Conservation (phyloP, 139 green algal genomes). For the Chlorokybus atmophyticus region DNA sequence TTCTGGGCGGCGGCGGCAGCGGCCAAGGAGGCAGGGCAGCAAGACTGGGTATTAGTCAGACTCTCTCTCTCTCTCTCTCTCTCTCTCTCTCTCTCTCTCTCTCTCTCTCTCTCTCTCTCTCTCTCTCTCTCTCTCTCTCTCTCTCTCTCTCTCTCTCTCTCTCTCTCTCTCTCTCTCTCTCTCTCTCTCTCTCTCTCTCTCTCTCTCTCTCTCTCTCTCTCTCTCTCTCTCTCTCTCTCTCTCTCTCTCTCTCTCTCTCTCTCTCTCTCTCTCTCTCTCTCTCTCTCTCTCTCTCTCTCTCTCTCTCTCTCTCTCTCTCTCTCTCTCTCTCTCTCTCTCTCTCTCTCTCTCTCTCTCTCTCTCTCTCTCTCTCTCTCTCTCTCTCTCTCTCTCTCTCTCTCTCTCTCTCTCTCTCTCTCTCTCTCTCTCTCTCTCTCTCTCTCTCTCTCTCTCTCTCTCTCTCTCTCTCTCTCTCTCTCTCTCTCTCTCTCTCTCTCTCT, state of each 20-base stretch:
- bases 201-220: background rate
- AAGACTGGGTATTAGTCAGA: too few species aligned
- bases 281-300: background rate
- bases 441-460: conserved; percentile 3
- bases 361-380: conserved; percentile 1
- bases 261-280: background rate
- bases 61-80: conserved; percentile 3
- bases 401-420: conserved; percentile 3
- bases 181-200: background rate
- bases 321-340: conserved; percentile 3
- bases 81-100: conserved; percentile 3
- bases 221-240: background rate
- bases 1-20: too few species aligned
- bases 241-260: background rate
- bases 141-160: conserved; percentile 3
- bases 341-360: conserved; percentile 3
- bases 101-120: conserved; percentile 3
- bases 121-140: conserved; percentile 3
- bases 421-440: conserved; percentile 3
- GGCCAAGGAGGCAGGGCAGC: too few species aligned
- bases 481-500: conserved; percentile 3
- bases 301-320: conserved; percentile 1
- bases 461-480: conserved; percentile 3
- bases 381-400: conserved; percentile 3
- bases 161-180: background rate